phyloP scores from a whole-genome alignment of 1,284 basidiomycete genomes.

The Heterobasidion occidentale region DNA sequence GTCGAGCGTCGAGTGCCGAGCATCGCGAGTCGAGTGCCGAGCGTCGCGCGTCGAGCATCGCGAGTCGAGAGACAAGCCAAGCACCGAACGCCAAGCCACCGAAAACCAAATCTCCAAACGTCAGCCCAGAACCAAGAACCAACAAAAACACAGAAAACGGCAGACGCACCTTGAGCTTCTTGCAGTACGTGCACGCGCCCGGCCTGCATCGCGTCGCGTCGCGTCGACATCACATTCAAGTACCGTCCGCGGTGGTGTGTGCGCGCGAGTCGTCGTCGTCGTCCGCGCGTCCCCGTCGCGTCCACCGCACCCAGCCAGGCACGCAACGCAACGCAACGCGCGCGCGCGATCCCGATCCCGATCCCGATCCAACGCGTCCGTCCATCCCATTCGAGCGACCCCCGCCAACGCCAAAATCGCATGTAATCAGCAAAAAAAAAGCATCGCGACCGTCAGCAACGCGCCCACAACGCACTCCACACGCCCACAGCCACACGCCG shows the following conservation, averaged over 20 bases:
- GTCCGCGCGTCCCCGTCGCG: background rate
- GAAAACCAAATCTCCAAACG: background rate
- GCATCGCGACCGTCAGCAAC: background rate
- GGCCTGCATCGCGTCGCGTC: slow-evolving; percentile 33
- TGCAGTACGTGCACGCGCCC: slow-evolving; percentile 76
- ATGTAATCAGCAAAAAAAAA: background rate
- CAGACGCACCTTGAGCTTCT: slow-evolving; percentile 68
- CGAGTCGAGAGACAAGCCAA: background rate
- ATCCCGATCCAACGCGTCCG: background rate
- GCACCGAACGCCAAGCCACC: background rate
- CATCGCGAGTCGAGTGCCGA: too few species aligned
- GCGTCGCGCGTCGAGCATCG: too few species aligned
- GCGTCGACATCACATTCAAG: slow-evolving; percentile 1
- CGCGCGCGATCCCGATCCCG: background rate
- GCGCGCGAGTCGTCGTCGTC: background rate
- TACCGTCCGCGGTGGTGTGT: background rate
- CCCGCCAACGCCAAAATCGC: background rate
- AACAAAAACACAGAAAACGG: background rate
- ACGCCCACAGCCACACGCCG: too few species aligned
- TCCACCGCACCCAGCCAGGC: background rate
- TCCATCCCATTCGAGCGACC: background rate
- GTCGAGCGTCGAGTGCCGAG: background rate
- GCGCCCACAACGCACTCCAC: background rate
- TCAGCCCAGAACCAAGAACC: background rate
- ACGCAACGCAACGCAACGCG: too few species aligned